Base-by-base conservation (phyloP, 1,139 yeast genomes). In the Scheffersomyces parashehatae region DNA sequence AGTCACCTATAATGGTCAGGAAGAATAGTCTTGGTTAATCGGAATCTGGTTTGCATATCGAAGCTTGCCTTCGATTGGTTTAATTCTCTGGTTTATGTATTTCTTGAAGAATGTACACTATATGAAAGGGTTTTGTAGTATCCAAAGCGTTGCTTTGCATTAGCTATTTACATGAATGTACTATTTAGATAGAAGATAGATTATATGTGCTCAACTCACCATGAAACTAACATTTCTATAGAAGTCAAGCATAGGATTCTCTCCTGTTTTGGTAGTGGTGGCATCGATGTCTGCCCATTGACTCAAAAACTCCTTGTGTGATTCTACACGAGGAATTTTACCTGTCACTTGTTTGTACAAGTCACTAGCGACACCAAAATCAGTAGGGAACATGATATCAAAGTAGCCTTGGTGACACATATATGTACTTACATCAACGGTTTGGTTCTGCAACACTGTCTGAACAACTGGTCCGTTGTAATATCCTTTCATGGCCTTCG, bases 311-410 rank as follows among this genome's bases (percentile, higher is more conserved):
- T 81, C 86, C 8, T 72, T 65, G 62, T 88, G 96, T 33, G 81
- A 65, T 37, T 79, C 73, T 1, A 81, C 78, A 43, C 68, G 66
- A 9, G 85, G 75, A 2, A 75, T 63, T 52, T 81, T 85, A 0
- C 89, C 90, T 11, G 85, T 80, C 6, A 87, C 79, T 49, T 79
- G 79, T 28, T 71, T 69, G 58, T 89, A 89, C 48, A 88, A 49
- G 43, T 81, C 83, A 37, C 81, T 73, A 3, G 85, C 81, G 12
- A 82, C 64, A 7, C 70, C 68, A 60, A 89, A 89, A 56, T 88
- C 87, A 0, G 96, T 88, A 5, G 96, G 88, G 58, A 88, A 88
- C 84, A 88, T 81, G 40, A 89, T 88, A 61, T 88, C 96, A 60
- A 88, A 88, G 55, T 77, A 85, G 0, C 96, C 96, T 58, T 87